Conservation (phyloP, 2,329 filamentous ascomycete species). For the Emmonsiellopsis sp. region DNA sequence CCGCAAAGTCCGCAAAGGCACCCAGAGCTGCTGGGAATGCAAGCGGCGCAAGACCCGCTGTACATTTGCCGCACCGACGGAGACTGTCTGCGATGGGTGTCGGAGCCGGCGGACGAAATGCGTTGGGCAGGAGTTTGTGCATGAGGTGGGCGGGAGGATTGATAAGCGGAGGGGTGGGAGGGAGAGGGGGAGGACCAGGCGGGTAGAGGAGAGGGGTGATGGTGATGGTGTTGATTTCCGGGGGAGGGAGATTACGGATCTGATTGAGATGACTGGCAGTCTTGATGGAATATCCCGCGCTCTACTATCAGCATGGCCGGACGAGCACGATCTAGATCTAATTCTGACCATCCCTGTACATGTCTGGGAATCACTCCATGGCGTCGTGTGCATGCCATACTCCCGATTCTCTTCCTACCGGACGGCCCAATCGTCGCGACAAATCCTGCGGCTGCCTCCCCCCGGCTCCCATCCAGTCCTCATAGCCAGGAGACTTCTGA, state of each 20-base stretch:
- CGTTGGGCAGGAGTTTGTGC: conserved; percentile 40
- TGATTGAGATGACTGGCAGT: conserved; percentile 2
- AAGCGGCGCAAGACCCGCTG: conserved; percentile 27
- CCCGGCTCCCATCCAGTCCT: conserved; percentile 38
- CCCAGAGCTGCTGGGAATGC: conserved; percentile 24
- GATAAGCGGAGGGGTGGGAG: conserved; percentile 40
- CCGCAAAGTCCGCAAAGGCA: conserved; percentile 27
- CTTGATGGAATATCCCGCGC: conserved; percentile 18
- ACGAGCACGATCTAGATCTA: conserved; percentile 26
- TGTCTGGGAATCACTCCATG: conserved; percentile 26
- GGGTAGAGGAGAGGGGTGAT: conserved; percentile 20
- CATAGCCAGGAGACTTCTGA: conserved; percentile 40
- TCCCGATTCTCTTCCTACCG: conserved; percentile 10
- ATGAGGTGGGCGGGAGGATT: conserved; percentile 24
- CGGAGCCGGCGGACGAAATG: conserved; percentile 21
- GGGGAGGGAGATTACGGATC: too few species aligned
- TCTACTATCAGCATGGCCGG: conserved; percentile 32
- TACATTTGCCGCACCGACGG: conserved; percentile 14
- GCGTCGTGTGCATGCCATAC: conserved; percentile 26
- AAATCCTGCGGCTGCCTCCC: conserved; percentile 28
- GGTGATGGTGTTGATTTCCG: too few species aligned
- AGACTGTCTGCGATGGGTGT: conserved; percentile 19
- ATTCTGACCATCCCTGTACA: conserved; percentile 24
- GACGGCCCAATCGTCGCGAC: conserved; percentile 17
- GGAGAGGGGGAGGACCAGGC: conserved; percentile 38